Percentiles rank a stretch among this genome's conserved stretches.
These are phyloP conservation scores for Platanus orientalis DNA, from an alignment of 164 flowering plant species.

Conservation along the genomic window DNA sequence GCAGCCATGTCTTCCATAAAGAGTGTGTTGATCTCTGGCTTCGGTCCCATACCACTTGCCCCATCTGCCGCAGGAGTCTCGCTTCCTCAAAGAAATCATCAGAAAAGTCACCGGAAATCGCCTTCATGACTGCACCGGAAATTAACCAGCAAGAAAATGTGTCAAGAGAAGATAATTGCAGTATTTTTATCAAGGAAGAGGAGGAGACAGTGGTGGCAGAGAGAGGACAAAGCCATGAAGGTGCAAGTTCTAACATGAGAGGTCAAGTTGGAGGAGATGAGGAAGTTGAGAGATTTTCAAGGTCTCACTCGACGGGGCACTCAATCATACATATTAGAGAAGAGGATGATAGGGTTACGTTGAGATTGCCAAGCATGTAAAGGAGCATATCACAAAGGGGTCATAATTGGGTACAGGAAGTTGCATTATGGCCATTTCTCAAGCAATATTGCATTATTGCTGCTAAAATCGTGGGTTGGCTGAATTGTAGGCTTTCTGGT, in stretches of 20 bases:
- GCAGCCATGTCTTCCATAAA: slow-evolving; percentile 75
- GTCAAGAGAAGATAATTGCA: not conserved
- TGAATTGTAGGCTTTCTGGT: no score
- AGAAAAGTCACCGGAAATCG: slow-evolving; percentile 9
- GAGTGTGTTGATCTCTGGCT: slow-evolving; percentile 87
- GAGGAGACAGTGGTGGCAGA: not conserved
- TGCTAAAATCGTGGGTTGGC: slow-evolving; percentile 5
- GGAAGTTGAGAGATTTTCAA: slow-evolving; percentile 28
- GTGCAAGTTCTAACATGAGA: not conserved
- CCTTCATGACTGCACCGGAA: not conserved
- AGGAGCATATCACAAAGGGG: slow-evolving; percentile 25
- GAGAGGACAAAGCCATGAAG: not conserved
- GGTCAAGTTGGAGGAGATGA: not conserved
- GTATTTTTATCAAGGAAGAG: no score
- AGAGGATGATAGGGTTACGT: slow-evolving; percentile 41
- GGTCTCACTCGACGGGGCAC: slow-evolving; percentile 75
- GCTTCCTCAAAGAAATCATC: slow-evolving; percentile 15
- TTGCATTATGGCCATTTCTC: slow-evolving; percentile 35
- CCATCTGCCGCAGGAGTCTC: slow-evolving; percentile 60
- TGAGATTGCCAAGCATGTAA: slow-evolving; percentile 49
- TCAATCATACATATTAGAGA: slow-evolving; percentile 29
- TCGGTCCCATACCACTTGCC: slow-evolving; percentile 64
- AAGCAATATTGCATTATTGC: not conserved
- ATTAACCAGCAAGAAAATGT: not conserved
- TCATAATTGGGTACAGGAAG: slow-evolving; percentile 41